phyloP scores from a whole-genome alignment of 2,329 filamentous ascomycete species.

The Periconia digitata region DNA sequence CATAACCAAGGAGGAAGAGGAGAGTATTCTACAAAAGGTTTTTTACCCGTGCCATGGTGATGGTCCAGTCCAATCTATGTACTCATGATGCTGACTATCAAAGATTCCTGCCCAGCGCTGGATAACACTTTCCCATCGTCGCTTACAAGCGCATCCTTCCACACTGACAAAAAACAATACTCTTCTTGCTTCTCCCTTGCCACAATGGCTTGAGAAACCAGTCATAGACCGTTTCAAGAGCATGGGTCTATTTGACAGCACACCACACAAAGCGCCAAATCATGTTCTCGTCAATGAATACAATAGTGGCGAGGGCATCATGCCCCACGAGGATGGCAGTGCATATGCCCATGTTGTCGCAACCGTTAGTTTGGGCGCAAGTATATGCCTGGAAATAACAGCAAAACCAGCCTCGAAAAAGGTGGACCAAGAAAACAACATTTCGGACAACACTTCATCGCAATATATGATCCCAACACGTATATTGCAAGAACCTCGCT shows the following conservation, averaged over 20 bases:
- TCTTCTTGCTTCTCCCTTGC: conserved; percentile 73
- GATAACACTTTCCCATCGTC: conserved; percentile 84
- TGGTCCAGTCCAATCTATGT: too few relatives aligned
- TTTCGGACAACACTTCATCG: background rate
- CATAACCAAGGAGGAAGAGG: conserved; percentile 75
- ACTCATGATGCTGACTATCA: background rate
- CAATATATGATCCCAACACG: conserved; percentile 38
- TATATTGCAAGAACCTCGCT: conserved; percentile 83
- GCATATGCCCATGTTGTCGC: conserved; percentile 88
- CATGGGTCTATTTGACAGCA: conserved; percentile 57
- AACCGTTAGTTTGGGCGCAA: conserved; percentile 81
- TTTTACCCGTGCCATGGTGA: too few relatives aligned
- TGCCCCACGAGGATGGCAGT: conserved; percentile 91
- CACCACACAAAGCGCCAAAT: conserved; percentile 78
- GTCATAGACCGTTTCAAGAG: conserved; percentile 61
- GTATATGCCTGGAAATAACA: conserved; percentile 76
- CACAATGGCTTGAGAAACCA: conserved; percentile 72
- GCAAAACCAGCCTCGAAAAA: conserved; percentile 45
- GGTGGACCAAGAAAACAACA: conserved; percentile 41
- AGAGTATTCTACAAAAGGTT: conserved; percentile 71
- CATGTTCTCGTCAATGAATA: conserved; percentile 97
- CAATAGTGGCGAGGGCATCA: conserved; percentile 83
- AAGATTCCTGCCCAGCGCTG: conserved; percentile 64
- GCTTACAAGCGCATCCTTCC: conserved; percentile 88
- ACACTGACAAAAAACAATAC: conserved; percentile 71